phyloP scores from a whole-genome alignment of 1,139 yeast species.

The Geotrichum europaeum region DNA sequence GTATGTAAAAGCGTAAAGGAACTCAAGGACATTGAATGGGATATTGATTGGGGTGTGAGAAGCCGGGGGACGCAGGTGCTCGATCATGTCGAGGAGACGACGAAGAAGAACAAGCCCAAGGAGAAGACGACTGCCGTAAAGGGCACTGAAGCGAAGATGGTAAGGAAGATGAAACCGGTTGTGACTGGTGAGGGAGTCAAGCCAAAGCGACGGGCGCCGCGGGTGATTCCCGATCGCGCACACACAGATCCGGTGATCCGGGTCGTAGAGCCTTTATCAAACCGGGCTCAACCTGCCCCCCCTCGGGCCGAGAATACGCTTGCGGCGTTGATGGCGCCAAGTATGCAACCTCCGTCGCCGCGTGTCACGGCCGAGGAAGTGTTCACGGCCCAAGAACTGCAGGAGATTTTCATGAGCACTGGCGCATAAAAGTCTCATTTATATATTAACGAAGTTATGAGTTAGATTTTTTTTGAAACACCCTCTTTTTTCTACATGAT shows the following conservation, averaged over 20 bases:
- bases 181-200: not conserved
- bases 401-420: not conserved
- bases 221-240: not conserved
- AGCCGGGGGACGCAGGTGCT: not conserved
- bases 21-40: not conserved
- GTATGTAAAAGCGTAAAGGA: not conserved
- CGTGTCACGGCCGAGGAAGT: not conserved
- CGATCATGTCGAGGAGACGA: not conserved
- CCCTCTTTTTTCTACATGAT: not conserved
- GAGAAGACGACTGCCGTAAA: not conserved
- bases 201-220: not conserved
- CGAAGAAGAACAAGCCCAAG: not conserved
- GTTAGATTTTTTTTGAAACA: not conserved
- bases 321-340: not conserved
- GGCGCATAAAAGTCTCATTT: not conserved
- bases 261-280: not conserved
- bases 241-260: not conserved
- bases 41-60: not conserved
- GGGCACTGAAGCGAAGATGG: not conserved
- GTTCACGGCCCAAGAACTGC: not conserved
- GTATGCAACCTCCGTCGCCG: not conserved
- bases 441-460: not conserved
- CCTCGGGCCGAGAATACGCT: not conserved
- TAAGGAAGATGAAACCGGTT: not conserved
- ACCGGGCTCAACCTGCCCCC: not conserved